Percentiles rank a stretch among this genome's conserved stretches.
Conservation (phyloP, 352 stramenopile genomes). For the Pythium monospermum region DNA sequence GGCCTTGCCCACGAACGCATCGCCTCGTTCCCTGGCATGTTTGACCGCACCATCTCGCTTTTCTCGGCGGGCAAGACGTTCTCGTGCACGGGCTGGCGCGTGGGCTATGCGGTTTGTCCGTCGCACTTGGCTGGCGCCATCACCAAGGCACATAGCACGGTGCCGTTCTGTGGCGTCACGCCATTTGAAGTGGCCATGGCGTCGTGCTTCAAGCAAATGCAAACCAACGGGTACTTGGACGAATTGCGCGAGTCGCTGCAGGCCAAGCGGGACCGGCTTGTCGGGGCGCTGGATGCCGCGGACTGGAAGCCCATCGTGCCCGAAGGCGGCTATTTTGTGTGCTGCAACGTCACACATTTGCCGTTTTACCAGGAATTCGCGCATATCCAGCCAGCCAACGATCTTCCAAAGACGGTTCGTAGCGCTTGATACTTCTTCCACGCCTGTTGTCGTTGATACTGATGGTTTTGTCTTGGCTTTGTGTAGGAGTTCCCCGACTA, state of each 20-base stretch:
- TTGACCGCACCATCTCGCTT: conserved; percentile 88
- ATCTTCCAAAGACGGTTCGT: conserved; percentile 55
- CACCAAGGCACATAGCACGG: conserved; percentile 73
- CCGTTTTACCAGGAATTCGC: conserved; percentile 72
- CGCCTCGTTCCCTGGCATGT: conserved; percentile 76
- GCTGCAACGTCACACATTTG: conserved; percentile 70
- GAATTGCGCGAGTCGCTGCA: conserved; percentile 55
- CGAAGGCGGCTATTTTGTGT: conserved; percentile 95
- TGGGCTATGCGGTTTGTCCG: conserved; percentile 78
- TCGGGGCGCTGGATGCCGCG: conserved; percentile 64
- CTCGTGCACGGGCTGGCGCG: conserved; percentile 91
- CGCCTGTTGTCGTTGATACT: neutral
- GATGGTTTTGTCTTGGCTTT: neutral
- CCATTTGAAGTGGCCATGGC: conserved; percentile 93
- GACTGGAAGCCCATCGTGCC: conserved; percentile 90
- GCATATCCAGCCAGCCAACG: conserved; percentile 38
- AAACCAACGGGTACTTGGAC: conserved; percentile 86
- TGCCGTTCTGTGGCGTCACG: conserved; percentile 94
- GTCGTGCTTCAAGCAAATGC: conserved; percentile 78
- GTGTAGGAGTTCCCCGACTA: conserved; percentile 77
- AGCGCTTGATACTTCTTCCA: too few relatives aligned
- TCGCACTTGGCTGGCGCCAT: conserved; percentile 51
- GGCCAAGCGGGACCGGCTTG: conserved; percentile 85
- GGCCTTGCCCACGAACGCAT: conserved; percentile 63
- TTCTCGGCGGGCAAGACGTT: conserved; percentile 93